Conservation (phyloP, 345 rosid species). For the Salix arbutifolia region DNA sequence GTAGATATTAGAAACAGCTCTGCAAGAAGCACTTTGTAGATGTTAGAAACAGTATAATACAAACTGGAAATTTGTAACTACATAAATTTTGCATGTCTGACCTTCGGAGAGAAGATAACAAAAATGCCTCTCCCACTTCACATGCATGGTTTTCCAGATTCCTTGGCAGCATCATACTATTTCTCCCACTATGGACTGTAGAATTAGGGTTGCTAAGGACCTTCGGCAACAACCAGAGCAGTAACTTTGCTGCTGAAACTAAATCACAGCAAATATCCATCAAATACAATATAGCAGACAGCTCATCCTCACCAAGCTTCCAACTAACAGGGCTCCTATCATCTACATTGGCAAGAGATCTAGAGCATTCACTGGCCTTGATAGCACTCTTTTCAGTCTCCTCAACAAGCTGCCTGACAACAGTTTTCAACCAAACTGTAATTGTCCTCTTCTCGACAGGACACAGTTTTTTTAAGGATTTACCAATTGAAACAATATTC, state of each 20-base stretch:
- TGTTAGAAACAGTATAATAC: neutral
- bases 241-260: constrained; percentile 67
- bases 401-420: constrained; percentile 73
- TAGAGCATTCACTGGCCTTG: constrained; percentile 54
- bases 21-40: neutral
- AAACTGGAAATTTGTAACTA: neutral
- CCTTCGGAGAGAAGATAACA: constrained; percentile 84
- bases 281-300: constrained; percentile 65
- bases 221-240: constrained; percentile 91
- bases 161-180: constrained; percentile 44
- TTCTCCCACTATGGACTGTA: constrained; percentile 75
- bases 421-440: constrained; percentile 68
- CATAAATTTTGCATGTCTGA: constrained; percentile 19
- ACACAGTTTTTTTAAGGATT: constrained; percentile 64
- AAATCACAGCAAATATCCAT: constrained; percentile 75
- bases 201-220: constrained; percentile 50
- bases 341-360: constrained; percentile 55
- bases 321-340: constrained; percentile 55
- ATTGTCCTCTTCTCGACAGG: constrained; percentile 70
- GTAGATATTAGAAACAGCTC: neutral
- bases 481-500: constrained; percentile 68
- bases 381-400: constrained; percentile 59
- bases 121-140: constrained; percentile 75
- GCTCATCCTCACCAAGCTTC: constrained; percentile 92
- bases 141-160: constrained; percentile 64